These are phyloP conservation scores for Amauroascus niger DNA, from an alignment of 2,329 filamentous ascomycete species.

Conservation along the genomic window DNA sequence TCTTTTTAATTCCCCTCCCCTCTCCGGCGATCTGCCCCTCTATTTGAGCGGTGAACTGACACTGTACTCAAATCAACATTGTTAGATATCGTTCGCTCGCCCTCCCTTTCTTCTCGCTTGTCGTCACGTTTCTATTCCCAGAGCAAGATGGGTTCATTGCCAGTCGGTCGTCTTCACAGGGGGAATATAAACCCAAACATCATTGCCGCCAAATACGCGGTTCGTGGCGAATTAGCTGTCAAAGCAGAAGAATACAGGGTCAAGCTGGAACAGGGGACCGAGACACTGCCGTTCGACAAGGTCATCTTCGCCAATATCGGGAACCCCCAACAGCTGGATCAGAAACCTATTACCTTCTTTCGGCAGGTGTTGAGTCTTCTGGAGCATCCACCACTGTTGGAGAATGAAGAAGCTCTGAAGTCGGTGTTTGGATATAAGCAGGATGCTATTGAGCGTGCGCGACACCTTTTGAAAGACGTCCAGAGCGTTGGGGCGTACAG, in stretches of 20 bases:
- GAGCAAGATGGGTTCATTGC: constrained; percentile 15
- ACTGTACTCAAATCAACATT: neutral
- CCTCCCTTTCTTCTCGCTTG: neutral
- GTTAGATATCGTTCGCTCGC: neutral
- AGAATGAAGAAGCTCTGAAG: constrained; percentile 71
- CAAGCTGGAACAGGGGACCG: constrained; percentile 42
- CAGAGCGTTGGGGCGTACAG: constrained; percentile 95
- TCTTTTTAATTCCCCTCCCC: neutral
- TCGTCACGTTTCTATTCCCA: neutral
- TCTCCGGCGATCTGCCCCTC: constrained; percentile 1
- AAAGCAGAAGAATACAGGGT: constrained; percentile 86
- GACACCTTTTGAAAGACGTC: constrained; percentile 67
- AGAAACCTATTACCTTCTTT: constrained; percentile 99
- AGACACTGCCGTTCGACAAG: constrained; percentile 67
- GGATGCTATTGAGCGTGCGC: constrained; percentile 78
- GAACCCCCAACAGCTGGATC: constrained; percentile 96
- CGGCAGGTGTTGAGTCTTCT: constrained; percentile 87
- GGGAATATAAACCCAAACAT: constrained; percentile 91
- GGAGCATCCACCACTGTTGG: constrained; percentile 77
- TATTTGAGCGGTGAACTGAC: neutral
- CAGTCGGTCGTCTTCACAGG: constrained; percentile 50
- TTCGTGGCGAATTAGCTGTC: constrained; percentile 88
- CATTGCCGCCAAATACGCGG: constrained; percentile 83
- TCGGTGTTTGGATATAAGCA: constrained; percentile 72
- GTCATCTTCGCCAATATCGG: constrained; percentile 98